These are phyloP conservation scores for Sarocladium strictum DNA, from an alignment of 2,329 filamentous ascomycete genomes.

Conservation along the genomic window DNA sequence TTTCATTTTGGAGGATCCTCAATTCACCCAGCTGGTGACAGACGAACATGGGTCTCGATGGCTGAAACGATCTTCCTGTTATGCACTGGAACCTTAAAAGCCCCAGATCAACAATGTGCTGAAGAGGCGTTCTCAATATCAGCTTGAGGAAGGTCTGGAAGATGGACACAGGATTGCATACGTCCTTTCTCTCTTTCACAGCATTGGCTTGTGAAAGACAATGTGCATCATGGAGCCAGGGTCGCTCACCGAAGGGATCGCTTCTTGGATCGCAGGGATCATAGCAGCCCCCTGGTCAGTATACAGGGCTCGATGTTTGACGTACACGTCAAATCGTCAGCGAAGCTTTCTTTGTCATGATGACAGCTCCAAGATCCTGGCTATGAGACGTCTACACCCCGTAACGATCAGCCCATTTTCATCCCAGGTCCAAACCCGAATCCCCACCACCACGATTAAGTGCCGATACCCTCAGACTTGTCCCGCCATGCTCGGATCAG, in stretches of 20 bases:
- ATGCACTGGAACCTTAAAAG: not conserved
- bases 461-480: not conserved
- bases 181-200: not conserved
- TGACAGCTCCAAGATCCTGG: not conserved
- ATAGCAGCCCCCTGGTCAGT: no score
- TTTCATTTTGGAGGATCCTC: not conserved
- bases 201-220: not conserved
- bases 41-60: not conserved
- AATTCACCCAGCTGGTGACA: not conserved
- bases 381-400: not conserved
- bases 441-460: not conserved
- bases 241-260: not conserved
- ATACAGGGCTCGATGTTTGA: not conserved
- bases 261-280: not conserved
- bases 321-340: not conserved
- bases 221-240: not conserved
- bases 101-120: no score
- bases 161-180: no score
- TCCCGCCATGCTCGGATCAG: not conserved
- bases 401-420: not conserved
- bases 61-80: not conserved
- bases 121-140: no score
- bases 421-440: not conserved
- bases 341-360: slow-evolving; percentile 5
- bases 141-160: no score